Evolutionary conservation across 2,329 filamentous ascomycete species (phyloP).

Genomic region (Chrysoporthe deuterocubensis): DNA sequence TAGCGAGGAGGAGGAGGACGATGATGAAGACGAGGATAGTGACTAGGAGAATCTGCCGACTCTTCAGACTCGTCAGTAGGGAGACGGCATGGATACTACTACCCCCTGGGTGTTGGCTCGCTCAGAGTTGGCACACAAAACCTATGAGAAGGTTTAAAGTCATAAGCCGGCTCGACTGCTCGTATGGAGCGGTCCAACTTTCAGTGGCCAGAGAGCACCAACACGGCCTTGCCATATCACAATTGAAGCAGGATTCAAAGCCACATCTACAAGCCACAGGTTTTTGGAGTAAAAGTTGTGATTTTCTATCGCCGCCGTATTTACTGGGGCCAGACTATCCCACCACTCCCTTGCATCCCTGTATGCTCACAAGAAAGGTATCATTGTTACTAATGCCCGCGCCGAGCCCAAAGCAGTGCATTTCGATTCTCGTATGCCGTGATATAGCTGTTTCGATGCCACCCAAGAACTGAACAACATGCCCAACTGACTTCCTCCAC

Average conservation of each 20-base stretch:
- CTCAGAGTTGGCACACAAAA: neutral
- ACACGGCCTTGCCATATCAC: neutral
- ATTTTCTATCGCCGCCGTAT: constrained; percentile 2
- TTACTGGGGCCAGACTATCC: neutral
- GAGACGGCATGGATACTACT: neutral
- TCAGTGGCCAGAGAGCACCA: no score
- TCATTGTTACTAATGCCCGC: constrained; percentile 17
- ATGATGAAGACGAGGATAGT: constrained; percentile 60
- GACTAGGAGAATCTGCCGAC: constrained; percentile 19
- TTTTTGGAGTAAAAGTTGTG: neutral
- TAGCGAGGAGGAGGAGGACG: constrained; percentile 70
- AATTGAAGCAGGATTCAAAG: neutral
- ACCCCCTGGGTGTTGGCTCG: neutral
- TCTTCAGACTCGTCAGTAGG: neutral
- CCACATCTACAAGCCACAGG: neutral
- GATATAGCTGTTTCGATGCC: neutral
- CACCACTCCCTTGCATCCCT: neutral
- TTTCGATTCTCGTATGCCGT: constrained; percentile 10
- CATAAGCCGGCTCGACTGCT: neutral
- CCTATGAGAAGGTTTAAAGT: neutral
- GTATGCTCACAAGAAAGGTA: constrained; percentile 24
- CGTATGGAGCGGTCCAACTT: no score
- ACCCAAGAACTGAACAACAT: neutral
- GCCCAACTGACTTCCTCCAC: neutral
- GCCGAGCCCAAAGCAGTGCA: neutral